Evolutionary conservation across 2,329 filamentous ascomycete species (phyloP).

Genomic region (Volutella citrinella): DNA sequence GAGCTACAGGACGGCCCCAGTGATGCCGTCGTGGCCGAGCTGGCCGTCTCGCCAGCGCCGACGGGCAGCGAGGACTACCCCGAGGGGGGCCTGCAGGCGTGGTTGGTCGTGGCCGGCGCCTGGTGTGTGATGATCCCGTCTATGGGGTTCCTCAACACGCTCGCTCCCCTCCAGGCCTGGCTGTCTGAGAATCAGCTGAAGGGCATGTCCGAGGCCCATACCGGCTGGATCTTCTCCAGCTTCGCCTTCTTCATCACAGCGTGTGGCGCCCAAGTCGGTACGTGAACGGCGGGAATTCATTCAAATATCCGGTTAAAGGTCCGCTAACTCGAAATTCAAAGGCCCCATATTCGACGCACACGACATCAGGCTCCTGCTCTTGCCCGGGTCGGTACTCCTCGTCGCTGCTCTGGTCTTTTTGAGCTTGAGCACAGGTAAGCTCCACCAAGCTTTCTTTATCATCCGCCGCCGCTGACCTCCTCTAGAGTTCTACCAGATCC

Average conservation of each 20-base stretch:
- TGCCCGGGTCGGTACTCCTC: slow-evolving; percentile 54
- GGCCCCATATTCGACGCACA: slow-evolving; percentile 65
- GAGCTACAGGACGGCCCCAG: no score
- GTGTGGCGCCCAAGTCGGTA: slow-evolving; percentile 64
- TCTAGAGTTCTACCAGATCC: slow-evolving; percentile 65
- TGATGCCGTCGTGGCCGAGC: no score
- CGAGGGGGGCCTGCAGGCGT: slow-evolving; percentile 65
- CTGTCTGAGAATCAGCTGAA: slow-evolving; percentile 59
- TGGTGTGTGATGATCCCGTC: slow-evolving; percentile 63
- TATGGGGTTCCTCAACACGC: slow-evolving; percentile 64
- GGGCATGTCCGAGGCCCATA: slow-evolving; percentile 53
- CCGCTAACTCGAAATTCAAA: background rate
- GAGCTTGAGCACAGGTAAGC: slow-evolving; percentile 51
- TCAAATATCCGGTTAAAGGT: no score
- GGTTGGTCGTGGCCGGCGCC: slow-evolving; percentile 68
- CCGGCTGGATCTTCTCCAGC: slow-evolving; percentile 72
- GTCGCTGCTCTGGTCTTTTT: slow-evolving; percentile 55
- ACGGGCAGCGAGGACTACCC: slow-evolving; percentile 56
- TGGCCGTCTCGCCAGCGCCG: no score
- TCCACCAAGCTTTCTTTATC: background rate
- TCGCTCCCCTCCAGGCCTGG: slow-evolving; percentile 66
- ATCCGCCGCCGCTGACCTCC: slow-evolving; percentile 1
- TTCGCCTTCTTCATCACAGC: slow-evolving; percentile 71
- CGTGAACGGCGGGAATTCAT: no score
- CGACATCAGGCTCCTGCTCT: slow-evolving; percentile 57